Percentiles rank a stretch among this genome's conserved stretches.
phyloP scores from a whole-genome alignment of 1,284 basidiomycete species.

The Ustilago esculenta region DNA sequence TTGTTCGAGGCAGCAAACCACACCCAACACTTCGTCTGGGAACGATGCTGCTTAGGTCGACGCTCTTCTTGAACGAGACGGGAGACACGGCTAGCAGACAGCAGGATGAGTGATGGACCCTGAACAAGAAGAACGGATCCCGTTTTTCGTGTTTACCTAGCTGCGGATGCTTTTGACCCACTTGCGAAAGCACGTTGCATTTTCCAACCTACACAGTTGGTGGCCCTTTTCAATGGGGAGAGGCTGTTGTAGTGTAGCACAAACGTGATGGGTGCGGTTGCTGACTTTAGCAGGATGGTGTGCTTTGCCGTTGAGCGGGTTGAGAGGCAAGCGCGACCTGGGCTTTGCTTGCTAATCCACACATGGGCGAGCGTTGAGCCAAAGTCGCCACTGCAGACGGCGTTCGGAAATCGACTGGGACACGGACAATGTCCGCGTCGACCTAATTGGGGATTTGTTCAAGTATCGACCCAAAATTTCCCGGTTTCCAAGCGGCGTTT shows the following conservation, averaged over 20 bases:
- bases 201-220: too few species aligned
- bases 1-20: background rate
- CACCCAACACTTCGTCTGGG: too few species aligned
- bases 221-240: too few species aligned
- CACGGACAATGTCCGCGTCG: slow-evolving; percentile 14
- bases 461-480: slow-evolving; percentile 7
- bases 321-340: too few species aligned
- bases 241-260: too few species aligned
- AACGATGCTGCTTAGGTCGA: slow-evolving; percentile 25
- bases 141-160: background rate
- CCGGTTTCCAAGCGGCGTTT: too few species aligned
- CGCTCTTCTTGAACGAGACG: slow-evolving; percentile 7
- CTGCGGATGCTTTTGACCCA: too few species aligned
- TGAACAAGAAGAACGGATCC: slow-evolving; percentile 15
- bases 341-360: slow-evolving; percentile 40
- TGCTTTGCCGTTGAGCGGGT: slow-evolving; percentile 8
- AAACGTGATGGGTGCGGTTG: too few species aligned
- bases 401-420: slow-evolving; percentile 4
- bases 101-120: slow-evolving; percentile 10
- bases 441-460: too few species aligned
- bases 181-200: too few species aligned
- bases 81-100: slow-evolving; percentile 9
- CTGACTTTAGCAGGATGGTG: slow-evolving; percentile 27
- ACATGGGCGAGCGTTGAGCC: slow-evolving; percentile 4
- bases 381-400: slow-evolving; percentile 5